These are phyloP conservation scores for Cryphonectria radicalis DNA, from an alignment of 2,329 filamentous ascomycete species.

Conservation along the genomic window DNA sequence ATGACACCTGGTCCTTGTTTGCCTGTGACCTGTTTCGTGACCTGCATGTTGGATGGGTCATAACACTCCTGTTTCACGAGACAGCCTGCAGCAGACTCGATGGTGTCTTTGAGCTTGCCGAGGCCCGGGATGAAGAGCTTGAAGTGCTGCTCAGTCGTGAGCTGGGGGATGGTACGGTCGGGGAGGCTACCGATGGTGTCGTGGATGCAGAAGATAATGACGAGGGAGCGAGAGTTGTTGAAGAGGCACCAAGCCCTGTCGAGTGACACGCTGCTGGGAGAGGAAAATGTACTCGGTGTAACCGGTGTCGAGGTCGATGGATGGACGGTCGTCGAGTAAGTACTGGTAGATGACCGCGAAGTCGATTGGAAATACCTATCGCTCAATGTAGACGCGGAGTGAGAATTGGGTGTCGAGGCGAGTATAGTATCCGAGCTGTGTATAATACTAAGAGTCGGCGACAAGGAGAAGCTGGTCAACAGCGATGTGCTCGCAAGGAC, in stretches of 20 bases:
- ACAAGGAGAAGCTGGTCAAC: not conserved
- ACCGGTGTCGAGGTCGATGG: not conserved
- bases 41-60: no score
- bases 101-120: not conserved
- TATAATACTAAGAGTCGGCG: not conserved
- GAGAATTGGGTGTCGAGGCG: not conserved
- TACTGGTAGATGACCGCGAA: not conserved
- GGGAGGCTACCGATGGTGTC: not conserved
- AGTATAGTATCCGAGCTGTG: not conserved
- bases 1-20: no score
- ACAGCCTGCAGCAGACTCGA: not conserved
- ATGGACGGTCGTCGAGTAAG: not conserved
- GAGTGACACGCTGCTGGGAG: not conserved
- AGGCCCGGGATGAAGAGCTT: not conserved
- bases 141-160: not conserved
- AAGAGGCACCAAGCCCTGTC: not conserved
- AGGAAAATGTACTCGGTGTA: not conserved
- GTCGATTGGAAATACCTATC: not conserved
- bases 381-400: not conserved
- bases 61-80: not conserved
- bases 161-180: not conserved
- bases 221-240: not conserved
- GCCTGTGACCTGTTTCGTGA: no score
- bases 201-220: not conserved
- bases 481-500: not conserved